These are phyloP conservation scores for Suhomyces bribrorum DNA, from an alignment of 1,139 yeast species.

Conservation along the genomic window DNA sequence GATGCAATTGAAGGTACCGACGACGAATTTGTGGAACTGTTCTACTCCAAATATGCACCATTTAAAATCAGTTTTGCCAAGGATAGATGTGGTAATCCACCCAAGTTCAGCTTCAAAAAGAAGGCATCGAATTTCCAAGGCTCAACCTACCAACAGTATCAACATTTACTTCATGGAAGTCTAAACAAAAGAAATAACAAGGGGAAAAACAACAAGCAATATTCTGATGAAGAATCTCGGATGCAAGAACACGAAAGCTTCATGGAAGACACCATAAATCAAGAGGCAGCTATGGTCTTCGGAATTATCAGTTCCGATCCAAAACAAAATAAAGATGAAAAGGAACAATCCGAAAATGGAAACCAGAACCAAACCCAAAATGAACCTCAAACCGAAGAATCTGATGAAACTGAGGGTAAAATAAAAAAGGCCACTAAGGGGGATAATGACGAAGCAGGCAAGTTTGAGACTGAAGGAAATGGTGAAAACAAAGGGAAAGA, in stretches of 20 bases:
- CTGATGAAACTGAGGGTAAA: conserved; percentile 11
- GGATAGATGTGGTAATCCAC: conserved; percentile 51
- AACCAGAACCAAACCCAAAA: neutral
- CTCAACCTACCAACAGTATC: conserved; percentile 19
- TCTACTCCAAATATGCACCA: conserved; percentile 29
- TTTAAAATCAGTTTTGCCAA: conserved; percentile 57
- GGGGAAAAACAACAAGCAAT: conserved; percentile 2
- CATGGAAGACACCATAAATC: conserved; percentile 31
- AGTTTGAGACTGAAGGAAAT: conserved; percentile 7
- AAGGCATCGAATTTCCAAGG: conserved; percentile 19
- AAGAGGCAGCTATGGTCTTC: conserved; percentile 50
- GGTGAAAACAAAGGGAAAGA: conserved; percentile 15
- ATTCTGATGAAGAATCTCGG: conserved; percentile 15
- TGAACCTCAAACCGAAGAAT: conserved; percentile 1
- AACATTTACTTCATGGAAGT: conserved; percentile 17
- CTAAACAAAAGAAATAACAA: conserved; percentile 11
- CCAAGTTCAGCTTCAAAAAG: conserved; percentile 45
- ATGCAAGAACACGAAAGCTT: conserved; percentile 16
- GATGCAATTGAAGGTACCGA: conserved; percentile 6
- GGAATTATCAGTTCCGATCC: conserved; percentile 38
- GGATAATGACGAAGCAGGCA: too few species aligned
- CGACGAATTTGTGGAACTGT: conserved; percentile 7
- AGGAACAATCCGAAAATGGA: conserved; percentile 10
- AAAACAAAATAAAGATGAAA: conserved; percentile 10
- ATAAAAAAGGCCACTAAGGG: conserved; percentile 13